phyloP scores from a whole-genome alignment of 2,329 filamentous ascomycete genomes.

The Microdochium nivale region DNA sequence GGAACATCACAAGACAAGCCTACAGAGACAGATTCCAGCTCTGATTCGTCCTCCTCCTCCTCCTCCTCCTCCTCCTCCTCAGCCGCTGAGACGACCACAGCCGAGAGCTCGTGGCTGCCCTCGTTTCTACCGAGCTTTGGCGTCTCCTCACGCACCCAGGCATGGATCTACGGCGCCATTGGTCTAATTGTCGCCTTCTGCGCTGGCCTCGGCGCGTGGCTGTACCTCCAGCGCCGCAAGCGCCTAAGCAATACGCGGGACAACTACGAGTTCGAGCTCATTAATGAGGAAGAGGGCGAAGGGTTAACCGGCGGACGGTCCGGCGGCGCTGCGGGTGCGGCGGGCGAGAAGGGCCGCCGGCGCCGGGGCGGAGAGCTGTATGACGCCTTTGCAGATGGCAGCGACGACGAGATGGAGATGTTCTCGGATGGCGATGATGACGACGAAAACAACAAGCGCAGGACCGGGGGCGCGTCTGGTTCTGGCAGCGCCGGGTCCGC shows the following conservation, averaged over 20 bases:
- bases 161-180: slow-evolving; percentile 87
- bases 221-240: slow-evolving; percentile 70
- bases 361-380: slow-evolving; percentile 82
- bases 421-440: slow-evolving; percentile 8
- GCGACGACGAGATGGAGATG: slow-evolving; percentile 64
- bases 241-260: slow-evolving; percentile 69
- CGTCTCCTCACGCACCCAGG: slow-evolving; percentile 75
- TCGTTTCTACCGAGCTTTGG: slow-evolving; percentile 88
- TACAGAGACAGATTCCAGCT: slow-evolving; percentile 14
- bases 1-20: neutral
- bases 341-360: slow-evolving; percentile 37
- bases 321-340: slow-evolving; percentile 24
- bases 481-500: neutral
- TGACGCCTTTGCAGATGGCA: slow-evolving; percentile 90
- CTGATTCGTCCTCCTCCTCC: slow-evolving; percentile 15
- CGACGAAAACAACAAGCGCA: slow-evolving; percentile 1
- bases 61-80: slow-evolving; percentile 19
- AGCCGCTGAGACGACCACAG: slow-evolving; percentile 24
- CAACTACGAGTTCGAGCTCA: slow-evolving; percentile 88
- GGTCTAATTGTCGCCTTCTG: slow-evolving; percentile 84
- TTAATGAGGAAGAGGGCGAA: slow-evolving; percentile 71
- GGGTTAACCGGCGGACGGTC: slow-evolving; percentile 29
- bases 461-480: neutral
- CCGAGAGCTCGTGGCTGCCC: slow-evolving; percentile 61
- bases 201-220: slow-evolving; percentile 68